These are phyloP conservation scores for Kodamaea kakaduensis DNA, from an alignment of 805 yeast genomes.

Conservation along the genomic window DNA sequence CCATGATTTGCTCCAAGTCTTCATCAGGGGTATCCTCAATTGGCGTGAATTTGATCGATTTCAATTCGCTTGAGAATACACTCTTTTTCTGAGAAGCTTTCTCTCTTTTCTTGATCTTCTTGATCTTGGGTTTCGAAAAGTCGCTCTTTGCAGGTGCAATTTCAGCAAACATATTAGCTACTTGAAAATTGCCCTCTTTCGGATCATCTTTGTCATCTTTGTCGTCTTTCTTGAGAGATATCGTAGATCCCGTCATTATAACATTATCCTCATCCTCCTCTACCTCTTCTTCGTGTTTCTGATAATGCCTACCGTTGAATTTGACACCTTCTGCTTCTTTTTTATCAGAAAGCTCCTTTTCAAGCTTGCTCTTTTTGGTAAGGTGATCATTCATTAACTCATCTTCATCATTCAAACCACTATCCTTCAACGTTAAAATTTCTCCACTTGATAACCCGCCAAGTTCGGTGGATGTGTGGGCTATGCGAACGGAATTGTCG, in stretches of 20 bases:
- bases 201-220: background rate
- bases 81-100: constrained; percentile 23
- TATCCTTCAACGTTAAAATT: constrained; percentile 57
- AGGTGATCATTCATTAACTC: constrained; percentile 39
- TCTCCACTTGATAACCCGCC: constrained; percentile 35
- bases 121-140: constrained; percentile 30
- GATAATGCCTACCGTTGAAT: constrained; percentile 19
- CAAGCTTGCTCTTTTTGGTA: constrained; percentile 21
- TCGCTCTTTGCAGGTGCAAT: constrained; percentile 12
- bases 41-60: constrained; percentile 28
- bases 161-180: constrained; percentile 9
- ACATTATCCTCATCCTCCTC: constrained; percentile 11
- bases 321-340: constrained; percentile 21
- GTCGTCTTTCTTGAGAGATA: constrained; percentile 4
- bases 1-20: constrained; percentile 30
- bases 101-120: constrained; percentile 40
- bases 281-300: constrained; percentile 9
- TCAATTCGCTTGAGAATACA: constrained; percentile 23
- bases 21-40: constrained; percentile 21
- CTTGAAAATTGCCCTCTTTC: constrained; percentile 5
- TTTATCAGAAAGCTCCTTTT: constrained; percentile 25
- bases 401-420: constrained; percentile 28
- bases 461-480: constrained; percentile 44
- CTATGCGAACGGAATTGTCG: constrained; percentile 26
- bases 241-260: constrained; percentile 7